Conservation (phyloP, 371 early-diverging fungal genomes). For the Rhizopus arrhizus region DNA sequence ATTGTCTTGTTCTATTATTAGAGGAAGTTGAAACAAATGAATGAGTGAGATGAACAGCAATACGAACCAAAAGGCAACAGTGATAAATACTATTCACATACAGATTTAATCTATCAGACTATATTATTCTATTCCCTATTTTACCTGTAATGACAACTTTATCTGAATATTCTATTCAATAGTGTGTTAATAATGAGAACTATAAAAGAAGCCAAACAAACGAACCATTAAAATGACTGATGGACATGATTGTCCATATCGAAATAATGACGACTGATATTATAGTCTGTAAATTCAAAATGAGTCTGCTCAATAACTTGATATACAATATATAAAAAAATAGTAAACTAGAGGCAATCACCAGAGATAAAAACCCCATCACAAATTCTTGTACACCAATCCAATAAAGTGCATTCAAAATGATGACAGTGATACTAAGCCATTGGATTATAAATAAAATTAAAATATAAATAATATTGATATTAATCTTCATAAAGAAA, state of each 20-base stretch:
- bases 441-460: conserved; percentile 35
- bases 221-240: conserved; percentile 28
- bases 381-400: conserved; percentile 14
- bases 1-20: neutral
- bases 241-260: conserved; percentile 29
- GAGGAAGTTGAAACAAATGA: neutral
- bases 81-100: neutral
- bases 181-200: neutral
- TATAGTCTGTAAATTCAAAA: conserved; percentile 21
- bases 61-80: conserved; percentile 6
- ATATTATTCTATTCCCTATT: neutral
- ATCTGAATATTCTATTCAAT: neutral
- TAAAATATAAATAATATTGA: conserved; percentile 21
- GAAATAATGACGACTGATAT: conserved; percentile 26
- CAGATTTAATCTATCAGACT: neutral
- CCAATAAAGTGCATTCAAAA: conserved; percentile 29
- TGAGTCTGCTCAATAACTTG: conserved; percentile 13
- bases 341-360: conserved; percentile 26
- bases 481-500: neutral
- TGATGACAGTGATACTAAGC: conserved; percentile 37
- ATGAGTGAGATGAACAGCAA: conserved; percentile 1
- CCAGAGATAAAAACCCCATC: conserved; percentile 29
- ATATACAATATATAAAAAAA: conserved; percentile 27
- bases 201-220: neutral
- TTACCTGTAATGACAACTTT: conserved; percentile 13